Evolutionary conservation across 1,284 basidiomycete species (phyloP).

Genomic region (Xerocomus amazonicus): DNA sequence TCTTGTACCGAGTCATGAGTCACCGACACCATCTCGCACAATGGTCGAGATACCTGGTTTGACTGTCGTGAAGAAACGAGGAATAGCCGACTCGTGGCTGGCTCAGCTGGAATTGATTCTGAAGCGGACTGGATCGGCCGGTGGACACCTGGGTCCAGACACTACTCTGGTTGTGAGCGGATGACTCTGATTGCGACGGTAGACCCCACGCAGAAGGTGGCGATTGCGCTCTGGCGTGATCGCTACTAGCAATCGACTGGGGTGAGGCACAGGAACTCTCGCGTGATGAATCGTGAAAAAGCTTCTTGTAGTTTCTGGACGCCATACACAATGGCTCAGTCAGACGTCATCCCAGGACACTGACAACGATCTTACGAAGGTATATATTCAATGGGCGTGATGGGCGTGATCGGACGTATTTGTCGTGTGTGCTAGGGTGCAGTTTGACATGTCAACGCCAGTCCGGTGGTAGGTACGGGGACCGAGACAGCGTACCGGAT

Average conservation of each 20-base stretch:
- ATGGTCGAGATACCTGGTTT: slow-evolving; percentile 42
- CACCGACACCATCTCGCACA: slow-evolving; percentile 7
- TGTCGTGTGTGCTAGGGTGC: slow-evolving; percentile 25
- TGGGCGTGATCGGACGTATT: slow-evolving; percentile 36
- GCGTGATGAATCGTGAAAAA: slow-evolving; percentile 31
- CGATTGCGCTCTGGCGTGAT: slow-evolving; percentile 35
- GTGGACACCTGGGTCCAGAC: slow-evolving; percentile 29
- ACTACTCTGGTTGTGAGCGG: slow-evolving; percentile 21
- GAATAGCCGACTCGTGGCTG: slow-evolving; percentile 52
- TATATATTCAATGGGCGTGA: slow-evolving; percentile 34
- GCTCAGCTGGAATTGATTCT: slow-evolving; percentile 34
- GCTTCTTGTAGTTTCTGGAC: slow-evolving; percentile 32
- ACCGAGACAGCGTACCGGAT: slow-evolving; percentile 17
- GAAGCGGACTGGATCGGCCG: slow-evolving; percentile 33
- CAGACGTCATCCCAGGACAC: slow-evolving; percentile 4
- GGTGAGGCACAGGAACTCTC: slow-evolving; percentile 32
- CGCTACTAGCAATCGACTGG: slow-evolving; percentile 32
- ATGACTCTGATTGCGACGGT: slow-evolving; percentile 29
- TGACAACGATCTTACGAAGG: slow-evolving; percentile 26
- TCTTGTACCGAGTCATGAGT: slow-evolving; percentile 39
- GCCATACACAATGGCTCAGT: slow-evolving; percentile 14
- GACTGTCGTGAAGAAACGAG: slow-evolving; percentile 50
- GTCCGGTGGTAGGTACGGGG: background rate
- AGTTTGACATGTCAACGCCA: slow-evolving; percentile 14
- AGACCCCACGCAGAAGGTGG: slow-evolving; percentile 33